A percentile compares a stretch with the other conserved stretches of the same genome.
These are phyloP conservation scores for Phylloporus rhodoxanthus DNA, from an alignment of 768 basidiomycete genomes.

Conservation along the genomic window DNA sequence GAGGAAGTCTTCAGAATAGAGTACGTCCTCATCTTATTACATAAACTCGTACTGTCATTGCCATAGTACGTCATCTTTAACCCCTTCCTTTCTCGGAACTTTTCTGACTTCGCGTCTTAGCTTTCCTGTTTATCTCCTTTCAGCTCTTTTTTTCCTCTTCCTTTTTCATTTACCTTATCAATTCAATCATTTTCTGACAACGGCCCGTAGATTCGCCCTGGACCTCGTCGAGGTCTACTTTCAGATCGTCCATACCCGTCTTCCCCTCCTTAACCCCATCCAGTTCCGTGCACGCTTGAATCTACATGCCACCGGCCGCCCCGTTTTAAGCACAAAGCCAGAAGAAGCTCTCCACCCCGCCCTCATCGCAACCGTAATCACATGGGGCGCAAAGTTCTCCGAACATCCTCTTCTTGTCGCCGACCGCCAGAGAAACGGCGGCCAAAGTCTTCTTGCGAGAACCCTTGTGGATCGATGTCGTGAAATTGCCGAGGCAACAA, in stretches of 20 bases:
- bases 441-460: slow-evolving; percentile 74
- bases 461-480: slow-evolving; percentile 74
- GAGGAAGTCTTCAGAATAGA: slow-evolving; percentile 72
- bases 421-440: slow-evolving; percentile 64
- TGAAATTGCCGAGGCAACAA: slow-evolving; percentile 81
- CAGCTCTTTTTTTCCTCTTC: slow-evolving; percentile 19
- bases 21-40: slow-evolving; percentile 51
- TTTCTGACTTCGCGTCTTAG: slow-evolving; percentile 20
- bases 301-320: slow-evolving; percentile 28
- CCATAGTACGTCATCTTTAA: slow-evolving; percentile 20
- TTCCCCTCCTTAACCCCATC: slow-evolving; percentile 80
- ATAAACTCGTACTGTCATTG: slow-evolving; percentile 23
- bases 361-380: slow-evolving; percentile 79
- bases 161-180: slow-evolving; percentile 24
- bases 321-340: slow-evolving; percentile 17
- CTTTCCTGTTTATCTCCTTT: slow-evolving; percentile 8
- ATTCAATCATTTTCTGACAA: slow-evolving; percentile 11
- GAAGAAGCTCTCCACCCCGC: slow-evolving; percentile 59
- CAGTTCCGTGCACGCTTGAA: slow-evolving; percentile 73
- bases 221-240: slow-evolving; percentile 95
- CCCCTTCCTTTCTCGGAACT: slow-evolving; percentile 15
- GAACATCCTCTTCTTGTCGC: slow-evolving; percentile 80
- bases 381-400: slow-evolving; percentile 91
- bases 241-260: slow-evolving; percentile 83
- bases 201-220: slow-evolving; percentile 66